A percentile compares a stretch with the other conserved stretches of the same genome.
phyloP scores from a whole-genome alignment of 1,284 basidiomycete genomes.

The Xerocomus cyaneibrunnescens region DNA sequence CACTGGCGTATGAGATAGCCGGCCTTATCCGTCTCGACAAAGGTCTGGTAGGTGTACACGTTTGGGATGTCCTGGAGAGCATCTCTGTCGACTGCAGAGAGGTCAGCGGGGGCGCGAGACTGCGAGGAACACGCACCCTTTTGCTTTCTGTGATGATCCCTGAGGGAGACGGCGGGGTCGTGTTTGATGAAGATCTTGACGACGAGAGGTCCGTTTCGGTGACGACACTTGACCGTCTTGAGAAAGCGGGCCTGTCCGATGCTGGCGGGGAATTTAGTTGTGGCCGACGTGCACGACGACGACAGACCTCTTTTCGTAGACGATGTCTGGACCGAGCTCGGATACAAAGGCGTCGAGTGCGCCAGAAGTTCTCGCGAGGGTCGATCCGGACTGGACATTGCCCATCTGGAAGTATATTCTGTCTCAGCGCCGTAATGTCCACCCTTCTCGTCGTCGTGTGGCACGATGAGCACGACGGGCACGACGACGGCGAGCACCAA shows the following conservation, averaged over 20 bases:
- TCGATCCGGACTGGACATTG: slow-evolving; percentile 52
- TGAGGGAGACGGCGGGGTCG: slow-evolving; percentile 62
- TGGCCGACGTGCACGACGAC: background rate
- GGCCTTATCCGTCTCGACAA: slow-evolving; percentile 94
- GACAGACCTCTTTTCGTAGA: slow-evolving; percentile 86
- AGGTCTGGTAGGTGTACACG: slow-evolving; percentile 87
- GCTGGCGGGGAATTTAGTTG: slow-evolving; percentile 39
- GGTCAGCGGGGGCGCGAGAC: background rate
- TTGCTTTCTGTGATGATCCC: slow-evolving; percentile 60
- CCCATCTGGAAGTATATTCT: slow-evolving; percentile 48
- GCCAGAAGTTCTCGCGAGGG: slow-evolving; percentile 64
- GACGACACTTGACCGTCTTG: slow-evolving; percentile 84
- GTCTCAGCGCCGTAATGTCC: slow-evolving; percentile 1
- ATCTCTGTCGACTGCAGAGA: slow-evolving; percentile 72
- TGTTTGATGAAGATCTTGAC: slow-evolving; percentile 84
- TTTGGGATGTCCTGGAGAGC: slow-evolving; percentile 83
- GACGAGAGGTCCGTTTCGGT: slow-evolving; percentile 69
- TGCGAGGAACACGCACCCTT: slow-evolving; percentile 48
- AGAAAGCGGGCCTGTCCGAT: slow-evolving; percentile 92
- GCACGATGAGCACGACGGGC: slow-evolving; percentile 1
- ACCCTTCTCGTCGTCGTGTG: background rate
- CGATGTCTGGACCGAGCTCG: slow-evolving; percentile 82
- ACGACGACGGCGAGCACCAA: background rate
- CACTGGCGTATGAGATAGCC: slow-evolving; percentile 96
- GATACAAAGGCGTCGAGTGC: slow-evolving; percentile 88